These are phyloP conservation scores for Ogataea minuta DNA, from an alignment of 805 yeast genomes.

Conservation along the genomic window DNA sequence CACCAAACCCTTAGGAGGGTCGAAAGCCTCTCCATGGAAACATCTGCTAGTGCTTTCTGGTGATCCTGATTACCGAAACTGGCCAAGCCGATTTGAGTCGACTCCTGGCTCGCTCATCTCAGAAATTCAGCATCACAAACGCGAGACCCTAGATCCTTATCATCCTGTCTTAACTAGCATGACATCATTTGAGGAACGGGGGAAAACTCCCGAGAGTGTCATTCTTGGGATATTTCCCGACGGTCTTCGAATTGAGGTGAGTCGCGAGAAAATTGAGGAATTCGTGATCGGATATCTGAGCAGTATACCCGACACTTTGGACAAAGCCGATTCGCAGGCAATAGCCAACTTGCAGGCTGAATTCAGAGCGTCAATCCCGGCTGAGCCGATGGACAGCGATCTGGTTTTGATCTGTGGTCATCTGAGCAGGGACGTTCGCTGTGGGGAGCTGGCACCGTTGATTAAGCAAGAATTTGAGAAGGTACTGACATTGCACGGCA, in stretches of 20 bases:
- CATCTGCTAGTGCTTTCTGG: constrained; percentile 55
- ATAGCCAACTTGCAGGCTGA: constrained; percentile 10
- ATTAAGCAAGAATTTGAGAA: constrained; percentile 47
- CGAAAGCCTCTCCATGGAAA: constrained; percentile 52
- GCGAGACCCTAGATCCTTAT: constrained; percentile 36
- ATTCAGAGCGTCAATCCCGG: constrained; percentile 17
- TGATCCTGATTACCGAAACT: constrained; percentile 33
- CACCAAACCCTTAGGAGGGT: constrained; percentile 40
- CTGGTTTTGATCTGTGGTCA: constrained; percentile 67
- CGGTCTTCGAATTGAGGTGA: constrained; percentile 39
- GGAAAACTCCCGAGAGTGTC: constrained; percentile 25
- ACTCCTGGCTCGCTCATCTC: constrained; percentile 43
- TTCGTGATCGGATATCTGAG: constrained; percentile 44
- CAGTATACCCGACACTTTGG: constrained; percentile 31
- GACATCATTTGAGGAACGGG: constrained; percentile 32
- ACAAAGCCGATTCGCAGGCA: constrained; percentile 6
- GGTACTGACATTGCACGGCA: constrained; percentile 36
- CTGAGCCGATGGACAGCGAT: constrained; percentile 23
- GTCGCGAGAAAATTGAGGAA: constrained; percentile 23
- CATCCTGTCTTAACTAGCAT: constrained; percentile 54
- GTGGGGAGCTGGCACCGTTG: constrained; percentile 67
- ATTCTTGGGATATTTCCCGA: constrained; percentile 49
- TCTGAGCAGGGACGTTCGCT: constrained; percentile 56
- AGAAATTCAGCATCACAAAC: constrained; percentile 37
- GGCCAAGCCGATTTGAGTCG: constrained; percentile 53